These are phyloP conservation scores for Chiua sp. DNA, from an alignment of 1,284 basidiomycete genomes.

Conservation along the genomic window DNA sequence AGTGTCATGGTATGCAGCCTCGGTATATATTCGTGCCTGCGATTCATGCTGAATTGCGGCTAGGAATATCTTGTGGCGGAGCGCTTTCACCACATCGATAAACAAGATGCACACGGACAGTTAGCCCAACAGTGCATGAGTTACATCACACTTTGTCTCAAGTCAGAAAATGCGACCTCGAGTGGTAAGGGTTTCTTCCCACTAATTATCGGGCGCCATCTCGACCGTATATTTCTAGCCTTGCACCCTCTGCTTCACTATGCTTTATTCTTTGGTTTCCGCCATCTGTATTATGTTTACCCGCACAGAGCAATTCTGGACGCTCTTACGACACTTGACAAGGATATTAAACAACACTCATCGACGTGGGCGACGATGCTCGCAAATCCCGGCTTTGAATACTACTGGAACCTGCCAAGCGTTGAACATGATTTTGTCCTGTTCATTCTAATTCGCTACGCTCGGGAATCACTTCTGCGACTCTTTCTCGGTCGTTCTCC, in stretches of 20 bases:
- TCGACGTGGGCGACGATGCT: neutral
- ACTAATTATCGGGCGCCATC: neutral
- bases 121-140: conserved; percentile 6
- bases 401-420: neutral
- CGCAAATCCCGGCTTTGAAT: neutral
- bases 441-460: conserved; percentile 12
- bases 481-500: neutral
- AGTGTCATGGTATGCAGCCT: neutral
- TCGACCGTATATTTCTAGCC: neutral
- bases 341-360: neutral
- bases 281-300: neutral
- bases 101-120: neutral
- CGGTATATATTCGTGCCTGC: rapidly evolving
- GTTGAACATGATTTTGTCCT: too few species aligned
- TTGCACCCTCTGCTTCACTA: neutral
- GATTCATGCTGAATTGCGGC: too few species aligned
- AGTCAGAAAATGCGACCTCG: neutral
- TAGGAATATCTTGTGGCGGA: neutral
- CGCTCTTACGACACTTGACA: neutral
- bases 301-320: neutral
- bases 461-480: neutral
- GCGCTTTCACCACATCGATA: too few species aligned
- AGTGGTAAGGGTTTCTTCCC: neutral
- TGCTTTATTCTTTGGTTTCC: neutral
- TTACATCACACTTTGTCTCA: conserved; percentile 1